A percentile compares a stretch with the other conserved stretches of the same genome.
Evolutionary conservation across 352 stramenopile species (phyloP).

Genomic region (Phytophthora citricola): DNA sequence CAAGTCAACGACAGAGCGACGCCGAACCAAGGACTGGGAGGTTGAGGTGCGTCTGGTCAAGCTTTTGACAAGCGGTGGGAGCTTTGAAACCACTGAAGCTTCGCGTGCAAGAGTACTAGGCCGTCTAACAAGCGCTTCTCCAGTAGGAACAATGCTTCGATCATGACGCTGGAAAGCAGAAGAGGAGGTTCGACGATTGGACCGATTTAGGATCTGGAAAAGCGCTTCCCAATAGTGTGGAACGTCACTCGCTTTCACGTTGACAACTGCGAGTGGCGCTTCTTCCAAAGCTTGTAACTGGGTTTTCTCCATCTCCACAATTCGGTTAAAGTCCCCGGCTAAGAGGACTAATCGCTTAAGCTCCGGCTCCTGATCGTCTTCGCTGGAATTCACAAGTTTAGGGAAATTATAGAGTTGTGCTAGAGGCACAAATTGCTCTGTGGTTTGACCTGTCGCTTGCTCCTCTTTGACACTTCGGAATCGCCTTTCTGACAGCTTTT

Average conservation of each 20-base stretch:
- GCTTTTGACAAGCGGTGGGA: too few species aligned
- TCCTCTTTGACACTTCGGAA: conserved; percentile 11
- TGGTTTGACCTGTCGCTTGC: not conserved
- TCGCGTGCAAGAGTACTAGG: too few species aligned
- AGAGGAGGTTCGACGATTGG: conserved; percentile 34
- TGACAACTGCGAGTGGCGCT: conserved; percentile 48
- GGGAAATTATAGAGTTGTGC: conserved; percentile 27
- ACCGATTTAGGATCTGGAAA: conserved; percentile 52
- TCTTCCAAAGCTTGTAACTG: conserved; percentile 48
- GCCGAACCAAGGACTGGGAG: conserved; percentile 29
- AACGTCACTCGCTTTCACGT: conserved; percentile 33
- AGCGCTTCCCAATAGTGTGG: conserved; percentile 52
- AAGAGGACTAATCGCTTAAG: conserved; percentile 35
- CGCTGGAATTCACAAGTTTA: conserved; percentile 1
- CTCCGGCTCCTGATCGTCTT: conserved; percentile 13
- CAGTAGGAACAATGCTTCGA: too few species aligned
- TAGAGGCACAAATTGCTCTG: conserved; percentile 3
- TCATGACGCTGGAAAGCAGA: conserved; percentile 22
- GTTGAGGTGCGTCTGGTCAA: too few species aligned
- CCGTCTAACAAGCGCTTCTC: too few species aligned
- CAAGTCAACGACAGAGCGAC: conserved; percentile 32
- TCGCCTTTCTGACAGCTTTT: conserved; percentile 13
- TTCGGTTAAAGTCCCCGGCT: conserved; percentile 28
- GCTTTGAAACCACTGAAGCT: too few species aligned
- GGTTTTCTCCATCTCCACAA: conserved; percentile 45